Evolutionary conservation across 495 filamentous ascomycete species (phyloP).

Genomic region (Trichocladium uniseriatum): DNA sequence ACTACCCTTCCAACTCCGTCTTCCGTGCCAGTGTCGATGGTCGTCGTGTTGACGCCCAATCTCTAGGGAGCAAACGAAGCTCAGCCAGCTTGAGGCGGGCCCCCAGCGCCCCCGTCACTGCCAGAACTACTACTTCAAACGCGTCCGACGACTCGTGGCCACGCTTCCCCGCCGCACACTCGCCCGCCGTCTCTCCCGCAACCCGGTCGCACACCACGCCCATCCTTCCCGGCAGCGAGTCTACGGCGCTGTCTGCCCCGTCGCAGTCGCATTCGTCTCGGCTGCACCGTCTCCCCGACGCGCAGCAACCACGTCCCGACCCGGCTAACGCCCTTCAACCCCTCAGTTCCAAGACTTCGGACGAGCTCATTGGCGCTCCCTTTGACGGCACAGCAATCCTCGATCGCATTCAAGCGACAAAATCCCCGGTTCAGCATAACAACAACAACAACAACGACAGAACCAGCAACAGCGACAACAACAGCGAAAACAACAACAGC

Average conservation of each 20-base stretch:
- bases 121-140: constrained; percentile 15
- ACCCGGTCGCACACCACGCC: constrained; percentile 29
- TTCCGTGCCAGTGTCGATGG: constrained; percentile 32
- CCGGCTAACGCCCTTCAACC: constrained; percentile 30
- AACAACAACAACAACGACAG: constrained; percentile 24
- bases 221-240: constrained; percentile 26
- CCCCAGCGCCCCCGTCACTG: constrained; percentile 53
- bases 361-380: constrained; percentile 62
- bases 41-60: constrained; percentile 43
- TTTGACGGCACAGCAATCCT: constrained; percentile 63
- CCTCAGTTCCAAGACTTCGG: constrained; percentile 53
- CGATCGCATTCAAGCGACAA: constrained; percentile 55
- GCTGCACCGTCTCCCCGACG: constrained; percentile 5
- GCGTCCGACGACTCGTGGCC: constrained; percentile 38
- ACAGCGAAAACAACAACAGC: constrained; percentile 14
- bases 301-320: constrained; percentile 17
- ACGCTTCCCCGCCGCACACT: constrained; percentile 26
- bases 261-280: constrained; percentile 11
- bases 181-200: constrained; percentile 13
- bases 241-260: constrained; percentile 15
- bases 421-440: constrained; percentile 29
- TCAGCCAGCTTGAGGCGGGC: constrained; percentile 54
- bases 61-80: constrained; percentile 46
- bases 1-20: constrained; percentile 32
- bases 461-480: constrained; percentile 11